These are phyloP conservation scores for Tolypocladium ovalisporum DNA, from an alignment of 2,329 filamentous ascomycete species.

Conservation along the genomic window DNA sequence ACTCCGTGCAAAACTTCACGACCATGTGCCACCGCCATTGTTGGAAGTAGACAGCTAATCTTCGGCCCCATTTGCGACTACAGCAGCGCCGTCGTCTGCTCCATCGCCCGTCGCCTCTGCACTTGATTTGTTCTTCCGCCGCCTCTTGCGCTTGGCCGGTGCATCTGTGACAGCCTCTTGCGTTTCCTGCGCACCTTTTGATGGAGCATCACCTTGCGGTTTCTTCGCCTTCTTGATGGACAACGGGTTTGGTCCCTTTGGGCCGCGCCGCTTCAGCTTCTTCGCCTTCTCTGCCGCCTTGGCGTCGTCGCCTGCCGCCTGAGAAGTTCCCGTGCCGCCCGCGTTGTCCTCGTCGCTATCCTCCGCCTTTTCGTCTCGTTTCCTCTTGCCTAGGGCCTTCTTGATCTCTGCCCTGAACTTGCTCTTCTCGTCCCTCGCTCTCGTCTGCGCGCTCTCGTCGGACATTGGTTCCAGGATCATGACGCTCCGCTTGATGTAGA, in stretches of 20 bases:
- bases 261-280: conserved; percentile 48
- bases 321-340: conserved; percentile 11
- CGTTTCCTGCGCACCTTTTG: conserved; percentile 14
- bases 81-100: conserved; percentile 3
- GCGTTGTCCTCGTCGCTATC: conserved; percentile 28
- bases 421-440: conserved; percentile 57
- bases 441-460: conserved; percentile 48
- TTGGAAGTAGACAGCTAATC: conserved; percentile 2
- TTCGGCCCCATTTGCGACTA: conserved; percentile 8
- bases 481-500: conserved; percentile 70
- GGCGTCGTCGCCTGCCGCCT: conserved; percentile 19
- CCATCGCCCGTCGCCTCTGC: conserved; percentile 7
- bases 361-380: conserved; percentile 32
- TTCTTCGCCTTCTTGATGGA: conserved; percentile 61
- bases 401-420: conserved; percentile 66
- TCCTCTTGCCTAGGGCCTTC: conserved; percentile 37
- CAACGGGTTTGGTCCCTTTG: conserved; percentile 61
- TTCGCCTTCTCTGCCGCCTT: conserved; percentile 31
- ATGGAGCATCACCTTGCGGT: conserved; percentile 18
- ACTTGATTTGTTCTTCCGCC: conserved; percentile 16
- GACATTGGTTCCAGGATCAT: conserved; percentile 67
- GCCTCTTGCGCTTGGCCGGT: conserved; percentile 19
- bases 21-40: not conserved
- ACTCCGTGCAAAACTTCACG: not conserved
- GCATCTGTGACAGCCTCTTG: conserved; percentile 12